Conservation (phyloP, 108 stramenopile species). For the Cyclotella choctawhatcheeana region DNA sequence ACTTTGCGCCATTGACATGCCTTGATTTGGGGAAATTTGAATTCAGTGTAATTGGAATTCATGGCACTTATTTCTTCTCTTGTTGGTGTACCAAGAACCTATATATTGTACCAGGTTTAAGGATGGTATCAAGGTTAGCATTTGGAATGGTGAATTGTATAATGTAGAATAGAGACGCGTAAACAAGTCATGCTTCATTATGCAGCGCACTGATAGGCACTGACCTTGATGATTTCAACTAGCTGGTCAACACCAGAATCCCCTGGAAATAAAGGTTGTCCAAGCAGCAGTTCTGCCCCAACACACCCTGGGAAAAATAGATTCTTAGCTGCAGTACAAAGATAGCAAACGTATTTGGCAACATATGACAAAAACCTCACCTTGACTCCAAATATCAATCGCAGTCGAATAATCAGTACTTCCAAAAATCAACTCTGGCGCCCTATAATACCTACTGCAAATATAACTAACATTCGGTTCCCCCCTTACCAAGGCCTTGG, state of each 20-base stretch:
- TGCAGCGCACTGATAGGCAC: background rate
- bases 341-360: background rate
- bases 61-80: slow-evolving; percentile 95
- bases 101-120: background rate
- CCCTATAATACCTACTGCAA: slow-evolving; percentile 97
- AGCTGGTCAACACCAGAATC: slow-evolving; percentile 98
- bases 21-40: slow-evolving; percentile 99
- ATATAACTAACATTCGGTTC: slow-evolving; percentile 98
- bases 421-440: slow-evolving; percentile 99
- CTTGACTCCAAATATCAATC: slow-evolving; percentile 92
- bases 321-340: background rate
- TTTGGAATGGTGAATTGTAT: no score
- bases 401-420: slow-evolving; percentile 97
- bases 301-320: slow-evolving; percentile 85
- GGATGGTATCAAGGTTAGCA: no score
- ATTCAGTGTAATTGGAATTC: slow-evolving; percentile 98
- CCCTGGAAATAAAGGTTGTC: slow-evolving; percentile 97
- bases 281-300: slow-evolving; percentile 96
- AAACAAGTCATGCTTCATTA: no score
- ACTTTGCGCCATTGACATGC: slow-evolving; percentile 96
- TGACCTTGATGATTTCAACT: slow-evolving; percentile 97
- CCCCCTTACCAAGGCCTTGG: slow-evolving; percentile 94
- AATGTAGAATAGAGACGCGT: no score
- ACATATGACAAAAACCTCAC: no score
- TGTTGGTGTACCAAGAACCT: slow-evolving; percentile 96